Conservation (phyloP, 2,329 filamentous ascomycete genomes). For the Verticillium klebahnii region DNA sequence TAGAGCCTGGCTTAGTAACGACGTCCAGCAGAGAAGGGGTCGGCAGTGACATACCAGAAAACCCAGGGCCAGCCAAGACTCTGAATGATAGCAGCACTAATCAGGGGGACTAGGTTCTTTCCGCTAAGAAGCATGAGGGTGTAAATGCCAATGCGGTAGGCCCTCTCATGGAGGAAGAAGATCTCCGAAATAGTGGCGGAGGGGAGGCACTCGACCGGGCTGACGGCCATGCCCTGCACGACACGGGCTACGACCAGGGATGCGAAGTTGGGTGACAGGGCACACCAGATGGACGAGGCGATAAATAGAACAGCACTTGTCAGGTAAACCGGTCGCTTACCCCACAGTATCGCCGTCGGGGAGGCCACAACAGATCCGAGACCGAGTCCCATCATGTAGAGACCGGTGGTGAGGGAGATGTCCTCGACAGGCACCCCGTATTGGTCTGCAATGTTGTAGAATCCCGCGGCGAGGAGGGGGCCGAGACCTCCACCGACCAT, state of each 20-base stretch:
- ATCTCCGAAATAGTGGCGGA: slow-evolving; percentile 95
- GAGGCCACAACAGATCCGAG: slow-evolving; percentile 79
- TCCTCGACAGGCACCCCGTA: slow-evolving; percentile 62
- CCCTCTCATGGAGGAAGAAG: slow-evolving; percentile 90
- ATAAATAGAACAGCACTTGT: slow-evolving; percentile 73
- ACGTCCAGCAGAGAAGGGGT: too few species aligned
- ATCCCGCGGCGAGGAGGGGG: slow-evolving; percentile 83
- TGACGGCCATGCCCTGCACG: slow-evolving; percentile 83
- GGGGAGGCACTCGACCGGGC: slow-evolving; percentile 86
- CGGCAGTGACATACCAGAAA: slow-evolving; percentile 57
- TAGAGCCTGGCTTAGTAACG: slow-evolving; percentile 20
- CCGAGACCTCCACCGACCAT: slow-evolving; percentile 93
- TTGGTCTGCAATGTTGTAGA: slow-evolving; percentile 68
- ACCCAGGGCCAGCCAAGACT: slow-evolving; percentile 82
- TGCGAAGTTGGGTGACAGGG: slow-evolving; percentile 69
- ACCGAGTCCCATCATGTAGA: slow-evolving; percentile 93
- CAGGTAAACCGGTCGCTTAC: slow-evolving; percentile 89
- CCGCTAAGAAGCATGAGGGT: slow-evolving; percentile 83
- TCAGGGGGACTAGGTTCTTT: slow-evolving; percentile 84
- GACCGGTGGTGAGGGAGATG: slow-evolving; percentile 81
- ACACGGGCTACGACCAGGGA: slow-evolving; percentile 79
- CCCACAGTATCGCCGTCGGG: slow-evolving; percentile 85
- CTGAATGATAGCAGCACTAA: slow-evolving; percentile 81
- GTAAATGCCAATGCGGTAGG: slow-evolving; percentile 90
- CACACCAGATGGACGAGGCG: slow-evolving; percentile 76